phyloP scores from a whole-genome alignment of 345 rosid genomes.

The Cardamine occulta region DNA sequence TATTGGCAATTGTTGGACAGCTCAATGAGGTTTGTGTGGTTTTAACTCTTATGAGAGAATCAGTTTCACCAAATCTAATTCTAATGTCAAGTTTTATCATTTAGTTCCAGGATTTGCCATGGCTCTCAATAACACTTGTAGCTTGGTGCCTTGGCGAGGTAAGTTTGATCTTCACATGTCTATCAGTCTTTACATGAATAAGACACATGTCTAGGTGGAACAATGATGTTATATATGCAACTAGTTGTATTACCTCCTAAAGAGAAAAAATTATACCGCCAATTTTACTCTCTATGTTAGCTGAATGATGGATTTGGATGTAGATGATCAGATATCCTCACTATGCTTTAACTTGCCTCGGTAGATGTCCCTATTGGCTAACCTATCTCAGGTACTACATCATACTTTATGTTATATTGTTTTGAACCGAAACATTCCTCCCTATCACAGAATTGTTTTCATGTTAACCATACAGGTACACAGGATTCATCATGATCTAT shows the following conservation, averaged over 20 bases:
- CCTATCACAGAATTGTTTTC: background rate
- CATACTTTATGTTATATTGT: slow-evolving; percentile 9
- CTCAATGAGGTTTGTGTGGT: slow-evolving; percentile 57
- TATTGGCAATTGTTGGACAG: slow-evolving; percentile 56
- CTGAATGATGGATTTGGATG: slow-evolving; percentile 35
- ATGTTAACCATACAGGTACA: slow-evolving; percentile 62
- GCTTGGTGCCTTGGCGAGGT: slow-evolving; percentile 85
- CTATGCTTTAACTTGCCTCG: slow-evolving; percentile 62
- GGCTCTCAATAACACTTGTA: slow-evolving; percentile 67
- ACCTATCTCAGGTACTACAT: slow-evolving; percentile 68
- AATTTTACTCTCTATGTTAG: background rate
- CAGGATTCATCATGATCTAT: slow-evolving; percentile 69
- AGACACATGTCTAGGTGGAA: slow-evolving; percentile 19
- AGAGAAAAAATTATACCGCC: background rate
- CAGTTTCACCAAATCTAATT: slow-evolving; percentile 8
- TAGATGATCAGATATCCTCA: slow-evolving; percentile 79
- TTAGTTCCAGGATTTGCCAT: slow-evolving; percentile 69
- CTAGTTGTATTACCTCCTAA: background rate
- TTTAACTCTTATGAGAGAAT: background rate
- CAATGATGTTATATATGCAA: slow-evolving; percentile 12
- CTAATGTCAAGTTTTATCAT: slow-evolving; percentile 6
- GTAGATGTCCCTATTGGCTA: slow-evolving; percentile 68
- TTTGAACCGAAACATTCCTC: slow-evolving; percentile 2
- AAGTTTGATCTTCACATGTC: slow-evolving; percentile 37
- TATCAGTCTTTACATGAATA: background rate